Percentiles rank a stretch among this genome's conserved stretches.
Conservation (phyloP, 1,284 basidiomycete species). For the Trichosporon sp. region DNA sequence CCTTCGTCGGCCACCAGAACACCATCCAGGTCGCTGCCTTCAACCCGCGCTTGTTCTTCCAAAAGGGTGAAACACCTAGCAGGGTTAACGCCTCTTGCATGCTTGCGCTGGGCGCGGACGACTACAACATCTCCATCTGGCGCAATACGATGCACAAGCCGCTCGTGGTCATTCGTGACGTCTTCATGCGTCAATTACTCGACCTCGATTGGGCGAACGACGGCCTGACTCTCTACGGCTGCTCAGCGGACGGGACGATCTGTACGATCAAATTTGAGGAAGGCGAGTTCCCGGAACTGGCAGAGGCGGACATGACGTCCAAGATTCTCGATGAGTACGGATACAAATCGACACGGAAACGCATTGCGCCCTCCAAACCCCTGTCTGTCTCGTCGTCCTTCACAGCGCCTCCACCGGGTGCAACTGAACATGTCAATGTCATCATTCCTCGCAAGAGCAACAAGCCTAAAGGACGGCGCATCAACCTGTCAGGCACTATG, state of each 20-base stretch:
- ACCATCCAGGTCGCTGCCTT: slow-evolving; percentile 95
- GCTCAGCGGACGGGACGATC: slow-evolving; percentile 91
- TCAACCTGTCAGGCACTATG: slow-evolving; percentile 15
- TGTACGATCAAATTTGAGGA: slow-evolving; percentile 77
- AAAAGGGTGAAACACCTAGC: slow-evolving; percentile 50
- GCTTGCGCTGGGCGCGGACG: slow-evolving; percentile 84
- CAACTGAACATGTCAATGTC: slow-evolving; percentile 19
- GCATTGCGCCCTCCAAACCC: slow-evolving; percentile 8
- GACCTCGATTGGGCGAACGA: slow-evolving; percentile 94
- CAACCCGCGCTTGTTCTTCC: slow-evolving; percentile 85
- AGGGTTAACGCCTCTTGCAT: slow-evolving; percentile 49
- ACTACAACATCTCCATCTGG: slow-evolving; percentile 77
- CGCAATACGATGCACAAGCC: slow-evolving; percentile 84
- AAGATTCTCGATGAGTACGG: slow-evolving; percentile 73
- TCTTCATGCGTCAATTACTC: slow-evolving; percentile 90
- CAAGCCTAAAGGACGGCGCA: slow-evolving; percentile 15
- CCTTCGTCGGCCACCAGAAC: slow-evolving; percentile 93
- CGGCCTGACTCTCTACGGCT: slow-evolving; percentile 85
- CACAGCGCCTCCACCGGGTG: slow-evolving; percentile 3
- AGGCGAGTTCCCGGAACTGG: slow-evolving; percentile 75
- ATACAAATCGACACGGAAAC: slow-evolving; percentile 49
- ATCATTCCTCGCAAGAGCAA: slow-evolving; percentile 19
- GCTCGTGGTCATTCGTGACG: slow-evolving; percentile 83
- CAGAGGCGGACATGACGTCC: slow-evolving; percentile 65
- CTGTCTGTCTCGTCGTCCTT: slow-evolving; percentile 23